Percentiles rank a stretch among this genome's conserved stretches.
phyloP scores from a whole-genome alignment of 176 grass and related monocot species.

The Oryza brachyantha region DNA sequence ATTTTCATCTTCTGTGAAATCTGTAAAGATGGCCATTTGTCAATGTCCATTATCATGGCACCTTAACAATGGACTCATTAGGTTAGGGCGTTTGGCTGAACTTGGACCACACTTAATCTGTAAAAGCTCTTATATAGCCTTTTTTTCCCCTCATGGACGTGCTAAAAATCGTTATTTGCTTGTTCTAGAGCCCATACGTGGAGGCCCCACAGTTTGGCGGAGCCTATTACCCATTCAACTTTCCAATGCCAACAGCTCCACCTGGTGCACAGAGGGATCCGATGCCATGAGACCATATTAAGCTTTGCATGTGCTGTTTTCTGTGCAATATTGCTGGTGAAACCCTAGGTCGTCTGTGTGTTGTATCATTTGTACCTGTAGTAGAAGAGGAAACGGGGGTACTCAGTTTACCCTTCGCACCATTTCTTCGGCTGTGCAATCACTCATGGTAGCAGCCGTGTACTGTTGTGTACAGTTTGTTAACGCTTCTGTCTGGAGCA shows the following conservation, averaged over 20 bases:
- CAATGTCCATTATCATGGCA: background rate
- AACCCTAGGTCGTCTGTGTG: conserved; percentile 22
- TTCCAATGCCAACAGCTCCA: conserved; percentile 89
- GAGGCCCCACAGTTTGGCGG: conserved; percentile 72
- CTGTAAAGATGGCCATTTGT: background rate
- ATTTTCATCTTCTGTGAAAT: background rate
- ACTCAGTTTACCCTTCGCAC: conserved; percentile 6
- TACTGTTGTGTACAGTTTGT: conserved; percentile 37
- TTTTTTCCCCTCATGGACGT: background rate
- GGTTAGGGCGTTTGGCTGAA: background rate
- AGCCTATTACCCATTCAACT: conserved; percentile 49
- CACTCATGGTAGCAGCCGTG: conserved; percentile 29
- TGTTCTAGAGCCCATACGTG: conserved; percentile 89
- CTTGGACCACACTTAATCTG: background rate
- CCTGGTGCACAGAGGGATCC: conserved; percentile 73
- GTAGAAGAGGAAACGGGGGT: conserved; percentile 24
- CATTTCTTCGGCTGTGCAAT: conserved; percentile 32
- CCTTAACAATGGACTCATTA: background rate
- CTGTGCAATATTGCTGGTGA: conserved; percentile 8
- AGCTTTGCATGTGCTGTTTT: background rate
- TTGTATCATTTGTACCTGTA: conserved; percentile 24
- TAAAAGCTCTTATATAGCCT: background rate
- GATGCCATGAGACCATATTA: conserved; percentile 26
- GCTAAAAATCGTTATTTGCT: conserved; percentile 15
- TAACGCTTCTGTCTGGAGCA: conserved; percentile 21